Conservation (phyloP, 306 rosid genomes). For the Trifolium repens region DNA sequence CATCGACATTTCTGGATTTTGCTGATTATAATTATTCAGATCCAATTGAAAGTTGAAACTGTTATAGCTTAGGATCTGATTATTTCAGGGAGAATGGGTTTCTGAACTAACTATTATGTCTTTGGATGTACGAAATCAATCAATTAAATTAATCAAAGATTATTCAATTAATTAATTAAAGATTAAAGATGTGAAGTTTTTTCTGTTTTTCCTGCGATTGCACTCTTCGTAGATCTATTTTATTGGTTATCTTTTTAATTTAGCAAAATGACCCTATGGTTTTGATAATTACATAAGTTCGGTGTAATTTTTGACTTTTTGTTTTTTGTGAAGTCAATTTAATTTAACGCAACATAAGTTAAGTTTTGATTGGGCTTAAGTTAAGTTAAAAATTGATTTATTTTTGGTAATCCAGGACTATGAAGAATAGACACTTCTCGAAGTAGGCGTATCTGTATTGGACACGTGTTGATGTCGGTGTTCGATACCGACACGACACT, state of each 20-base stretch:
- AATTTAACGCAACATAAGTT: not conserved
- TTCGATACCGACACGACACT: no score
- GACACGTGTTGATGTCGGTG: no score
- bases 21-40: constrained; percentile 24
- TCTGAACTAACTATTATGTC: not conserved
- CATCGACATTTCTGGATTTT: constrained; percentile 18
- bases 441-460: no score
- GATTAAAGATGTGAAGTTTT: not conserved
- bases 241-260: not conserved
- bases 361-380: no score
- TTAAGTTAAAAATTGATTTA: not conserved
- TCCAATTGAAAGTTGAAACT: not conserved
- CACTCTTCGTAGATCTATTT: not conserved
- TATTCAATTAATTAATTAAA: not conserved
- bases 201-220: not conserved
- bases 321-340: not conserved
- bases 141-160: not conserved
- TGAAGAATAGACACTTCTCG: no score
- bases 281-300: not conserved
- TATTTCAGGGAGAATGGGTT: not conserved
- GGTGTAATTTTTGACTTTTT: not conserved
- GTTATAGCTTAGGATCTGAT: constrained; percentile 5
- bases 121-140: constrained; percentile 1
- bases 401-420: not conserved
- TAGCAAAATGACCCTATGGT: not conserved